A percentile compares a stretch with the other conserved stretches of the same genome.
Evolutionary conservation across 129 eudicot species (phyloP).

Genomic region (Flaveria linearis): DNA sequence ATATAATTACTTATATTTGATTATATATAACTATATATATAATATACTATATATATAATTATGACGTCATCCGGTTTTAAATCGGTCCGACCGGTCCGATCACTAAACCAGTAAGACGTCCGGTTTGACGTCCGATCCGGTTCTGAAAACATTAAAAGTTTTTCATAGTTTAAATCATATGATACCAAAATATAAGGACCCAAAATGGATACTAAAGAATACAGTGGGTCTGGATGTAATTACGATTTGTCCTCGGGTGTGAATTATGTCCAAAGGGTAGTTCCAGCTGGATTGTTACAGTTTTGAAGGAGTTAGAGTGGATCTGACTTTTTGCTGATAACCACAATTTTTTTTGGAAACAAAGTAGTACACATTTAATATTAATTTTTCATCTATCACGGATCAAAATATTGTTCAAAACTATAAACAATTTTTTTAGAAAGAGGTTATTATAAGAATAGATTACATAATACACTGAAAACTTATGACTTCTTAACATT

Average conservation of each 20-base stretch:
- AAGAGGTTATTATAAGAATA: background rate
- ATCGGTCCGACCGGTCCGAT: too few relatives aligned
- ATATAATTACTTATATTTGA: too few relatives aligned
- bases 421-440: too few relatives aligned
- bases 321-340: constrained; percentile 40
- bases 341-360: constrained; percentile 33
- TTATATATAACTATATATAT: too few relatives aligned
- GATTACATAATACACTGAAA: background rate
- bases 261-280: constrained; percentile 42
- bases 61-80: too few relatives aligned
- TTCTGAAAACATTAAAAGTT: too few relatives aligned
- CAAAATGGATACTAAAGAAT: constrained; percentile 19
- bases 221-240: constrained; percentile 24
- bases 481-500: background rate
- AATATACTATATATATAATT: too few relatives aligned
- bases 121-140: too few relatives aligned
- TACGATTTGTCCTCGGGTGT: constrained; percentile 27
- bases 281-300: constrained; percentile 50
- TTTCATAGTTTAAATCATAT: background rate
- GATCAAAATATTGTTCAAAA: constrained; percentile 21
- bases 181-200: constrained; percentile 23
- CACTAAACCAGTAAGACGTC: too few relatives aligned
- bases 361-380: constrained; percentile 23
- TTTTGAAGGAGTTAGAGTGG: constrained; percentile 44
- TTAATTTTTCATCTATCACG: constrained; percentile 17